phyloP scores from a whole-genome alignment of 2,329 filamentous ascomycete genomes.

The Truncatella angustata region DNA sequence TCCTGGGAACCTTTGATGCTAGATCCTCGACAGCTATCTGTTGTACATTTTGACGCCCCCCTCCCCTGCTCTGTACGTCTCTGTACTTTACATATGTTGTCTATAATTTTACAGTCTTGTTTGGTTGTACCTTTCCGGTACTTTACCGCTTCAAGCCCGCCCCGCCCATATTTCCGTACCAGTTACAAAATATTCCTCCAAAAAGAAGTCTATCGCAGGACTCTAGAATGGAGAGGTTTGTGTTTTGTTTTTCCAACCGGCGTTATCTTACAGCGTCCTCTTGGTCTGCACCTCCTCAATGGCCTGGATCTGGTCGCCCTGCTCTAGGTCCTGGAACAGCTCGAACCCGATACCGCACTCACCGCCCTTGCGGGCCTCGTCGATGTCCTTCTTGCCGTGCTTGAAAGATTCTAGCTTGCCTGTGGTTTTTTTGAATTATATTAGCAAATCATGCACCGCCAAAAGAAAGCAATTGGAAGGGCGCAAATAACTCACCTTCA shows the following conservation, averaged over 20 bases:
- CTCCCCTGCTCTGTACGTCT: too few species aligned
- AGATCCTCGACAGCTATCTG: too few species aligned
- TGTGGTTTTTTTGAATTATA: conserved; percentile 37
- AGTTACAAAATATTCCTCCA: too few species aligned
- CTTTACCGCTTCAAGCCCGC: too few species aligned
- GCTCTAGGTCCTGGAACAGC: conserved; percentile 72
- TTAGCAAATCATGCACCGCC: conserved; percentile 3
- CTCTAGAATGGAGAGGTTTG: too few species aligned
- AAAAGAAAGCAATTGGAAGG: conserved; percentile 7
- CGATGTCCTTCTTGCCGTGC: conserved; percentile 87
- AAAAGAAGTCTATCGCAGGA: too few species aligned
- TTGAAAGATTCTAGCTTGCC: conserved; percentile 80
- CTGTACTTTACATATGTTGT: too few species aligned
- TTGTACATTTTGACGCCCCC: too few species aligned
- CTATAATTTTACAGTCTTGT: too few species aligned
- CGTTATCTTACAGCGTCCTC: conserved; percentile 47
- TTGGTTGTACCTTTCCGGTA: too few species aligned
- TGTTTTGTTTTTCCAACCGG: neutral
- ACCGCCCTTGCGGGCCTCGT: conserved; percentile 85
- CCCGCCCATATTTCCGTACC: too few species aligned
- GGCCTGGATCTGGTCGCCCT: conserved; percentile 83
- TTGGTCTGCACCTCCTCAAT: conserved; percentile 79
- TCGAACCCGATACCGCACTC: conserved; percentile 91
- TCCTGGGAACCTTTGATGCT: too few species aligned
- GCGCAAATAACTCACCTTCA: conserved; percentile 64